Percentiles rank a stretch among this genome's conserved stretches.
These are phyloP conservation scores for Pythium insidiosum DNA, from an alignment of 352 stramenopile species.

Conservation along the genomic window DNA sequence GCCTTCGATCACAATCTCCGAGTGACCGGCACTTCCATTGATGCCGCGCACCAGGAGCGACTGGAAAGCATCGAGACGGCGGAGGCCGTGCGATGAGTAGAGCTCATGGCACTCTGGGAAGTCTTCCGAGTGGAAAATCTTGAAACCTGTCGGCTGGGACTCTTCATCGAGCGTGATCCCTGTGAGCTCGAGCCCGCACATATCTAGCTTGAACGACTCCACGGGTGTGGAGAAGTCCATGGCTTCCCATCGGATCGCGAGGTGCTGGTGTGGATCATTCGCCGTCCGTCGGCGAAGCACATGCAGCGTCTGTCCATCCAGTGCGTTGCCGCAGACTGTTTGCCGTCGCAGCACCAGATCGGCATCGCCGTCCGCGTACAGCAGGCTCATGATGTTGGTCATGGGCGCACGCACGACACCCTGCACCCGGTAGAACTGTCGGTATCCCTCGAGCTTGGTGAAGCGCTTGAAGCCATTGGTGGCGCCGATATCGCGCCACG, in stretches of 20 bases:
- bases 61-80: slow-evolving; percentile 39
- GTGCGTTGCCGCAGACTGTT: slow-evolving; percentile 42
- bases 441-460: slow-evolving; percentile 34
- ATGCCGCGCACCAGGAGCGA: slow-evolving; percentile 35
- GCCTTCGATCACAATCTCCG: slow-evolving; percentile 44
- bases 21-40: slow-evolving; percentile 34
- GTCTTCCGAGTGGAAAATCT: slow-evolving; percentile 49
- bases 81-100: slow-evolving; percentile 50
- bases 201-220: slow-evolving; percentile 45
- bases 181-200: slow-evolving; percentile 68
- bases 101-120: slow-evolving; percentile 48
- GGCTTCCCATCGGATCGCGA: slow-evolving; percentile 67
- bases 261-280: slow-evolving; percentile 43
- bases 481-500: slow-evolving; percentile 50
- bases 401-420: slow-evolving; percentile 42
- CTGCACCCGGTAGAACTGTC: slow-evolving; percentile 48
- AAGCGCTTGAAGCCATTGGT: slow-evolving; percentile 44
- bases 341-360: slow-evolving; percentile 35
- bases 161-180: slow-evolving; percentile 50
- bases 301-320: slow-evolving; percentile 53
- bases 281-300: slow-evolving; percentile 37
- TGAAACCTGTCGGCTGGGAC: slow-evolving; percentile 47
- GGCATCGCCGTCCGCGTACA: slow-evolving; percentile 41
- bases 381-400: slow-evolving; percentile 49
- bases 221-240: slow-evolving; percentile 42